A percentile compares a stretch with the other conserved stretches of the same genome.
Evolutionary conservation across 73 alveolate species (phyloP).

Genomic region (Symbiodinium natans): DNA sequence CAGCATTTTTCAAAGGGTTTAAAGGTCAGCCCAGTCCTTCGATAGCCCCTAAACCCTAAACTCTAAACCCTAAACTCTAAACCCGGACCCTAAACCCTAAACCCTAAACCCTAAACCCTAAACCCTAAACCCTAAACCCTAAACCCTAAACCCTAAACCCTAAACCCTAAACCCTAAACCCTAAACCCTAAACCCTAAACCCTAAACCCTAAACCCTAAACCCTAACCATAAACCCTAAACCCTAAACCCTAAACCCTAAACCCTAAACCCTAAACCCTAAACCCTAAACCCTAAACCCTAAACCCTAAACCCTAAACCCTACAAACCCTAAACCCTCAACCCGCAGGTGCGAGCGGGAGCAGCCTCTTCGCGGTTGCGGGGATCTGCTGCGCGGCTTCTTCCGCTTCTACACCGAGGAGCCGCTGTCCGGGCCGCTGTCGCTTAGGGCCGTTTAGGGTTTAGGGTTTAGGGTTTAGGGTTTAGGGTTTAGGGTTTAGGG

Average conservation of each 20-base stretch:
- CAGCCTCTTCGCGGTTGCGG: not conserved
- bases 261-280: not conserved
- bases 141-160: not conserved
- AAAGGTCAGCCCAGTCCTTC: no score
- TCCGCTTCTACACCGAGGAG: slow-evolving; percentile 9
- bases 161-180: not conserved
- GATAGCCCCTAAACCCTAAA: no score
- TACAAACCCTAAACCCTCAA: no score
- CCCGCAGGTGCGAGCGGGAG: not conserved
- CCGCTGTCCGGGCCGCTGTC: no score
- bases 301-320: not conserved
- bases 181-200: not conserved
- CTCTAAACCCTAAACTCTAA: no score
- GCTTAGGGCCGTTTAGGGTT: no score
- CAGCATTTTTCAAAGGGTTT: no score
- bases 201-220: not conserved
- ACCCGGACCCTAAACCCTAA: no score
- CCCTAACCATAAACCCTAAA: not conserved
- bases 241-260: not conserved
- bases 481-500: not conserved
- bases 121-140: not conserved
- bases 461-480: not conserved
- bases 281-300: not conserved
- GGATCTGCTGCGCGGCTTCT: not conserved
- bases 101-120: not conserved